Evolutionary conservation across 352 stramenopile genomes (phyloP), one percentile per base, ranked within the genome.

Genomic region (Globisporangium yorkense): DNA sequence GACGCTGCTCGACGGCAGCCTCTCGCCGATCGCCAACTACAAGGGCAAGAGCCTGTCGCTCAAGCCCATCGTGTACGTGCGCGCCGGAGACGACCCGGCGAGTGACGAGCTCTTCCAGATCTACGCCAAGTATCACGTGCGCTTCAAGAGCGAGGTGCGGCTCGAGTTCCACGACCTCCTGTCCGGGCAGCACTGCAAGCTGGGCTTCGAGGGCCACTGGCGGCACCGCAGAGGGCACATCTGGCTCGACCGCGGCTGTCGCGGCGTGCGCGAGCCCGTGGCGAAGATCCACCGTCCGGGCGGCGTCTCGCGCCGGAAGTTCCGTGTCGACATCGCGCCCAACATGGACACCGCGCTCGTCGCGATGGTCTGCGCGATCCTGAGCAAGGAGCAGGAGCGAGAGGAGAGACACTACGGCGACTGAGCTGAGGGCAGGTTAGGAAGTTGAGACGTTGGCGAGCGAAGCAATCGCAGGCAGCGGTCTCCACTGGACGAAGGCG

Each of bases 291-390:
- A 35, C n/a, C 33, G 47, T 1, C 35, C 55, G 5, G n/a, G 16
- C 8, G 52, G 41, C 40, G 43, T n/a, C 16, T 41, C 24, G 24
- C 29, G 29, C n/a, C 10, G 27, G 1, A 37, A 56, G 10, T 64
- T 66, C 45, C 69, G 65, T 51, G 2, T 75, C 21, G 65, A 68
- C 8, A 64, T 75, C 27, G 65, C 65, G 2, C 53, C 65, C 3
- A 68, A 66, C 50, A 55, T 75, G 15, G 68, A 75, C 48, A 52
- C 51, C 18, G 65, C 56, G 21, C 46, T 72, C n/a, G 55, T 75
- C 24, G 56, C 67, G 20, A 49, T 75, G n/a, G 35, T 75, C n/a
- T 72, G 64, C 21, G 46, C 62, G 1, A 56, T 60, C 5, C 37
- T 75, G 16, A 60, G 70, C 44, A 64, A 71, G 44, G 43, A 48